These are phyloP conservation scores for Raphanus raphanistrum DNA, from an alignment of 345 rosid genomes.

Conservation along the genomic window DNA sequence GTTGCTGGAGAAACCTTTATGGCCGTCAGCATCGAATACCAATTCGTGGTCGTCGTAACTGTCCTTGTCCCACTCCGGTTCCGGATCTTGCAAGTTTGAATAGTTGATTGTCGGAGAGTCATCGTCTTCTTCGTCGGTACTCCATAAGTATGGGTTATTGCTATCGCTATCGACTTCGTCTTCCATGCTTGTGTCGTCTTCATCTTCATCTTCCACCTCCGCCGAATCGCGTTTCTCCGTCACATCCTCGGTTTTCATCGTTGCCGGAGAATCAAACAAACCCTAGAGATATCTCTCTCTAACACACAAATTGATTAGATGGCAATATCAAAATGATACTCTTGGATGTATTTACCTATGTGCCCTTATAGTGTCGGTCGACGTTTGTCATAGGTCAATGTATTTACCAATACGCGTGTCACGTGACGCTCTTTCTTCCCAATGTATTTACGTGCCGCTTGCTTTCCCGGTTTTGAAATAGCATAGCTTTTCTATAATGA, in stretches of 20 bases:
- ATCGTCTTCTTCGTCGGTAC: background rate
- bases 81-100: background rate
- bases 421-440: too few relatives aligned
- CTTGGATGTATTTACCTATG: too few relatives aligned
- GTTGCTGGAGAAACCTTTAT: background rate
- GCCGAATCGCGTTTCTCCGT: background rate
- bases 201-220: background rate
- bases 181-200: background rate
- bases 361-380: too few relatives aligned
- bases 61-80: slow-evolving; percentile 21
- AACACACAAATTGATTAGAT: background rate
- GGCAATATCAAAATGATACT: too few relatives aligned
- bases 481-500: background rate
- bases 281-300: background rate
- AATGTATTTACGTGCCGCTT: too few relatives aligned
- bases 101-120: background rate
- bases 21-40: background rate
- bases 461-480: too few relatives aligned
- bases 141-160: background rate
- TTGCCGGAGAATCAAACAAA: background rate
- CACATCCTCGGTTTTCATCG: background rate
- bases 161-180: background rate
- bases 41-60: slow-evolving; percentile 7
- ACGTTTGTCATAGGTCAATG: too few relatives aligned
- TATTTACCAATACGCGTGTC: too few relatives aligned